Base-by-base conservation (phyloP, 352 stramenopile species). In the Phytophthora hibernalis region DNA sequence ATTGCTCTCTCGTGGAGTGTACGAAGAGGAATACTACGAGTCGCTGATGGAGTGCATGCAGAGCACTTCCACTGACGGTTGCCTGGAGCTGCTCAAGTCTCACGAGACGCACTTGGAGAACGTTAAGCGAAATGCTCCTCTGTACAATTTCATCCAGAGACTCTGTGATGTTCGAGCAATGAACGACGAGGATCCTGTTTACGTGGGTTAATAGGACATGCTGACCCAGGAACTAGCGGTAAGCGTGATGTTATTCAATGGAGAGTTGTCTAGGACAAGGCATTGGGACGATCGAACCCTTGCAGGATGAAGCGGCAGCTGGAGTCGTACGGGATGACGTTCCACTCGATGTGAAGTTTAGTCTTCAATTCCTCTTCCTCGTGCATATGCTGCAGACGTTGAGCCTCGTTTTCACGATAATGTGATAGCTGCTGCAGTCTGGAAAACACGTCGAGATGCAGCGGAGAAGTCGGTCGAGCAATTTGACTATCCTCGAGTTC, bases 1-100 rank as follows among this genome's bases (percentile, higher is more conserved):
- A 3, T 71, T 96, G 63, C 68, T 95, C 13, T 90, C 85, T 54
- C 79, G 88, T 28, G 80, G 82, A 37, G 83, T 93, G 31, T 92
- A 92, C 70, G 81, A 86, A 26, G 81, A 92, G 38, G 81, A 92
- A 45, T 92, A 92, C 68, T 76, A 81, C 44, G 76, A 88, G 60
- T 90, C 83, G 21, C 74, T 90, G 61, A 85, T 77, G 59, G 73
- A 92, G 58, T 92, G 83, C 61, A 92, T 92, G 83, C 73, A 80
- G 52, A 68, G 55, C 53, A 81, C 77, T 3, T 60, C 77, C 0
- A 67, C 60, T 12, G 65, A 92, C 37, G 84, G 80, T n/a, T 89
- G 81, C 51, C 50, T 71, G 3, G 81, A 89, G 57, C 80, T 92
- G 65, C 68, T 92, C 20, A 70, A 77, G 54, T 88, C 81, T 24